These are phyloP conservation scores for Diaporthe australafricana DNA, from an alignment of 2,329 filamentous ascomycete species.

Conservation along the genomic window DNA sequence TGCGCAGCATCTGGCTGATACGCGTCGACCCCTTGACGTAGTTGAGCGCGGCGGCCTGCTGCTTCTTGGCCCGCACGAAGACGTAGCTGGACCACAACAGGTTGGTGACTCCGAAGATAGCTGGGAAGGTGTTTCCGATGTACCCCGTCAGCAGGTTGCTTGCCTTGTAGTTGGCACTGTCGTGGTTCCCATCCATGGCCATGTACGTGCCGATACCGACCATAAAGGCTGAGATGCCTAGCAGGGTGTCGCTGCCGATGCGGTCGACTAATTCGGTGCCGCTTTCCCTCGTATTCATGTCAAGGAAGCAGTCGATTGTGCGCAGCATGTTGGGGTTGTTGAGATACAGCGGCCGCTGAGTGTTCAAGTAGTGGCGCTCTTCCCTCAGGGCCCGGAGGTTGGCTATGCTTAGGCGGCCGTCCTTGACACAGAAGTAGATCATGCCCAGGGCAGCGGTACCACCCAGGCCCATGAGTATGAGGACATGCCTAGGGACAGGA, in stretches of 20 bases:
- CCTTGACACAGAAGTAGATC: slow-evolving; percentile 57
- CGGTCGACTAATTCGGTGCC: slow-evolving; percentile 64
- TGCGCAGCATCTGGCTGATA: slow-evolving; percentile 47
- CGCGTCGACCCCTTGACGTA: slow-evolving; percentile 42
- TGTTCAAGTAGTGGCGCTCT: slow-evolving; percentile 52
- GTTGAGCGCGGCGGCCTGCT: slow-evolving; percentile 45
- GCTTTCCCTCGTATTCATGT: slow-evolving; percentile 60
- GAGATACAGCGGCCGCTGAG: slow-evolving; percentile 36
- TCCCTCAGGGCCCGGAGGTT: slow-evolving; percentile 59
- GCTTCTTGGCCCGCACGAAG: slow-evolving; percentile 52
- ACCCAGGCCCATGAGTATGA: slow-evolving; percentile 64
- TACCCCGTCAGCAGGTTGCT: slow-evolving; percentile 68
- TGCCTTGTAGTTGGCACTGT: slow-evolving; percentile 53
- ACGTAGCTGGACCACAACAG: slow-evolving; percentile 59
- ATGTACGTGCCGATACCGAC: slow-evolving; percentile 64
- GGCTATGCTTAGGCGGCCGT: slow-evolving; percentile 54
- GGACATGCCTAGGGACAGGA: slow-evolving; percentile 60
- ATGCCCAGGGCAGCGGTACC: slow-evolving; percentile 58
- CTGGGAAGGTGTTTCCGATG: slow-evolving; percentile 63
- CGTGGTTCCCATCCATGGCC: slow-evolving; percentile 61
- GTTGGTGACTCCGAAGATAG: slow-evolving; percentile 61
- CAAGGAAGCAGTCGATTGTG: slow-evolving; percentile 51
- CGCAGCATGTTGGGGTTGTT: slow-evolving; percentile 39
- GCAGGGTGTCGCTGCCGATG: slow-evolving; percentile 60
- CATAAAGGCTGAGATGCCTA: slow-evolving; percentile 61